Evolutionary conservation across 257 asterid genomes (phyloP), one percentile per base, ranked within the genome.

Genomic region (Paulownia fortunei): DNA sequence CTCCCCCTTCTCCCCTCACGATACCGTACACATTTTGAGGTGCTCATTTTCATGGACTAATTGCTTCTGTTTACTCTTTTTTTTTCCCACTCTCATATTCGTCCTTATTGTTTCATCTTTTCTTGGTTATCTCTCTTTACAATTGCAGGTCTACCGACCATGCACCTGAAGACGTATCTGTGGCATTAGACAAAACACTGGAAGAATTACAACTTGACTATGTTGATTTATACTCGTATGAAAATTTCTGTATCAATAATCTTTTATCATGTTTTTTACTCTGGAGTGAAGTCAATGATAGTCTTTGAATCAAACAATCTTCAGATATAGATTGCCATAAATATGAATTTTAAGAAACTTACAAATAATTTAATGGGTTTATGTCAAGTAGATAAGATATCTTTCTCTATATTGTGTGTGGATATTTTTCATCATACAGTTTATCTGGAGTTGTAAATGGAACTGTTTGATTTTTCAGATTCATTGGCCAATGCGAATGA

Each of bases 101-200:
- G 18, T 55, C 61, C 8, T 8, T 7, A 19, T 3, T 55, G 47
- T 23, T 46, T 59, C 8, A 56, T 30, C n/a, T 21, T 47, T 23
- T 41, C 81, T 55, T 8, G 54, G 34, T 47, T 8, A 71, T 52
- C 59, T 70, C 65, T 63, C 74, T 34, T 30, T 69, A 67, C n/a
- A n/a, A n/a, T 13, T 85, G 82, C 82, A 93, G 98, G 96, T 44
- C 44, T 61, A 59, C 79, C 0, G 90, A 89, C 74, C 96, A 93
- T 27, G 87, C 91, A 59, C 96, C 96, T 26, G 96, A 93, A 82
- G 97, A 93, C 52, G 97, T 91, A 59, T 88, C 92, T 1, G 81
- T 58, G 19, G 94, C 94, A 46, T 74, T 93, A 30, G 81, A 74
- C 54, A 79, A 47, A 79, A 88, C 98, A 12, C 79, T 93, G 80